Percentiles rank a stretch among this genome's conserved stretches.
phyloP scores from a whole-genome alignment of 139 green algal species.

The Pleodorina starrii region DNA sequence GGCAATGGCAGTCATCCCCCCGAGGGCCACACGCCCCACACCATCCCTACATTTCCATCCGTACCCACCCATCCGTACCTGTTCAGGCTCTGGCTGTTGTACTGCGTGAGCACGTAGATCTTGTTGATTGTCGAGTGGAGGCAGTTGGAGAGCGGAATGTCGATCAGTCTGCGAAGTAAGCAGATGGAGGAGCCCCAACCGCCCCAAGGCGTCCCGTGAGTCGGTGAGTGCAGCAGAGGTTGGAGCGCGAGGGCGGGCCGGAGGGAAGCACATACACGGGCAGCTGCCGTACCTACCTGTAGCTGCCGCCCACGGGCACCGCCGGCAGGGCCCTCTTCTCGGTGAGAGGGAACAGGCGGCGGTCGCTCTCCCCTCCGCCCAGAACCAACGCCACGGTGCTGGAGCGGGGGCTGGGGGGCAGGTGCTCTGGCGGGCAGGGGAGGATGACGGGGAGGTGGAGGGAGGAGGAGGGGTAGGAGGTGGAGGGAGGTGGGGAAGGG shows the following conservation, averaged over 20 bases:
- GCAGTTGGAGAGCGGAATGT: constrained; percentile 98
- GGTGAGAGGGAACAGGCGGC: constrained; percentile 38
- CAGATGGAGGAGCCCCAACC: too few species aligned
- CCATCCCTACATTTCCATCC: neutral
- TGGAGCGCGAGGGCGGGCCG: neutral
- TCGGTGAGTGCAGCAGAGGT: neutral
- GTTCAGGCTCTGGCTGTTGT: constrained; percentile 96
- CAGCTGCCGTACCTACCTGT: constrained; percentile 21
- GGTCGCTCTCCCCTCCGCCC: constrained; percentile 41
- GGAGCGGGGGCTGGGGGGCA: neutral
- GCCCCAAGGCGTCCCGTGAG: too few species aligned
- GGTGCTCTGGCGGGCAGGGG: neutral
- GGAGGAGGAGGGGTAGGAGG: neutral
- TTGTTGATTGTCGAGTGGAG: constrained; percentile 91
- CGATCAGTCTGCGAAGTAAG: constrained; percentile 90
- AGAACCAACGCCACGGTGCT: constrained; percentile 29
- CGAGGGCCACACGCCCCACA: too few species aligned
- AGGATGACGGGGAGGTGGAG: neutral
- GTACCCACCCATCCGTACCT: constrained; percentile 52
- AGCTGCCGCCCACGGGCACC: constrained; percentile 31
- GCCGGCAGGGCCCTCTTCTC: constrained; percentile 35
- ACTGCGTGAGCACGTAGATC: constrained; percentile 95
- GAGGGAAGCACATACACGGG: too few species aligned
- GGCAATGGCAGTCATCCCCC: too few species aligned
- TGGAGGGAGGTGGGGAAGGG: too few species aligned